Evolutionary conservation across 495 filamentous ascomycete species (phyloP), one percentile per base, ranked within the genome.

Genomic region (Penicillium macrosclerotiorum): DNA sequence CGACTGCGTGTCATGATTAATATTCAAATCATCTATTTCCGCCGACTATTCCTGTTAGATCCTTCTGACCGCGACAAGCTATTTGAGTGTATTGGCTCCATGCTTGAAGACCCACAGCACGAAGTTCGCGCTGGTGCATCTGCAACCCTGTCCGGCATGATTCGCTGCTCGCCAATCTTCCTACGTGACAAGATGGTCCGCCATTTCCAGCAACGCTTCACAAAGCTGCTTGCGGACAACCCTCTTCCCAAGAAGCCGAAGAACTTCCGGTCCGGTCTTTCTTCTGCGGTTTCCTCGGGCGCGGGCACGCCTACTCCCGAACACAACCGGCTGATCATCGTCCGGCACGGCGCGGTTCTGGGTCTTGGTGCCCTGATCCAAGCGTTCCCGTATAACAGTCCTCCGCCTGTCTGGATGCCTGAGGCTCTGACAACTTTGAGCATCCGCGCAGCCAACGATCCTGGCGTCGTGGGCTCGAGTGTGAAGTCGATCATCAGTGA

Each of bases 11-110:
- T 95, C 19, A 82, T 97, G 54, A 95, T 99, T 70, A 97, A 96
- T 69, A 97, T 99, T 76, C 93, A 99, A 64, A 92, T 96, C 57
- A 85, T 99, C 60, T 99, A 95, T 73, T 99, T 97, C 82, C 88
- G 93, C 31, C 86, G 90, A 22, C 76, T 99, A 18, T 99, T 99
- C 77, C 73, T 96, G n/a, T 86, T 95, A 52, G 81, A 83, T n/a
- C 68, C 74, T 8, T 64, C 73, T 12, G 82, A 95, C 57, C 87
- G 93, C 45, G 77, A 89, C 48, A 77, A 77, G 36, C 81, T 99
- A 11, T 94, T 96, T 61, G 83, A 86, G 35, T 91, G 89, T 49
- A 91, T 99, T 4, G 84, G 89, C 18, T 87, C 81, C 58, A 99
- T 99, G 93, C 79, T 99, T 12, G 81, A 86, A 53, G 93, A 99